A percentile compares a stretch with the other conserved stretches of the same genome.
Conservation (phyloP, 1,139 yeast genomes). For the Yamadazyma kanchanaburiensis region DNA sequence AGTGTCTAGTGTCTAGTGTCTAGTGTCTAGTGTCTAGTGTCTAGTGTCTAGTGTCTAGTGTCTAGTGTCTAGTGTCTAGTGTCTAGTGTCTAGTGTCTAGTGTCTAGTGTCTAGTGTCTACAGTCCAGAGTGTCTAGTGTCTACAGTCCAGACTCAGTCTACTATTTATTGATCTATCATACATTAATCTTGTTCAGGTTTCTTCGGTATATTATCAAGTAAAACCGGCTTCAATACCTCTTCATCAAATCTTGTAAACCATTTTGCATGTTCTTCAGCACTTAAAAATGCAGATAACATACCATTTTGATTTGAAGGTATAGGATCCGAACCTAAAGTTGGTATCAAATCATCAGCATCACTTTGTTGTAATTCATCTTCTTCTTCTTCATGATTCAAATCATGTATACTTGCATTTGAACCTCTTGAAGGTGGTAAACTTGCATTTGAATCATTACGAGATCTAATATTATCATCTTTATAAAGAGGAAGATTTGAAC, state of each 20-base stretch:
- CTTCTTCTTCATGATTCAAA: conserved; percentile 20
- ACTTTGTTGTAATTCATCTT: conserved; percentile 28
- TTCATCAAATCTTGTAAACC: conserved; percentile 94
- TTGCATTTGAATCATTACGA: conserved; percentile 25
- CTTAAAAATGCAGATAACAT: conserved; percentile 43
- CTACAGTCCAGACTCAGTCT: neutral
- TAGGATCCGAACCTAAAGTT: conserved; percentile 1
- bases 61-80: too few relatives aligned
- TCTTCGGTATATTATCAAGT: conserved; percentile 51
- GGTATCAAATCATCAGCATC: conserved; percentile 38
- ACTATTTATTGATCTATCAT: conserved; percentile 1
- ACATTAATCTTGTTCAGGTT: conserved; percentile 9
- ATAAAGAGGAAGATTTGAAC: conserved; percentile 8
- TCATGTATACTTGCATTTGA: too few relatives aligned
- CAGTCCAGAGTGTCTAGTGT: too few relatives aligned
- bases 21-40: too few relatives aligned
- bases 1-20: too few relatives aligned
- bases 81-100: too few relatives aligned
- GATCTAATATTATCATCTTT: conserved; percentile 19
- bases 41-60: too few relatives aligned
- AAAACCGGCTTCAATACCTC: conserved; percentile 94
- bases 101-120: too few relatives aligned
- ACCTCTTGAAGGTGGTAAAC: conserved; percentile 13
- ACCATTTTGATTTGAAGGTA: conserved; percentile 17
- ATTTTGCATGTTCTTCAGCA: conserved; percentile 77